Base-by-base conservation (phyloP, 352 stramenopile genomes). In the Hyphochytrium catenoides region DNA sequence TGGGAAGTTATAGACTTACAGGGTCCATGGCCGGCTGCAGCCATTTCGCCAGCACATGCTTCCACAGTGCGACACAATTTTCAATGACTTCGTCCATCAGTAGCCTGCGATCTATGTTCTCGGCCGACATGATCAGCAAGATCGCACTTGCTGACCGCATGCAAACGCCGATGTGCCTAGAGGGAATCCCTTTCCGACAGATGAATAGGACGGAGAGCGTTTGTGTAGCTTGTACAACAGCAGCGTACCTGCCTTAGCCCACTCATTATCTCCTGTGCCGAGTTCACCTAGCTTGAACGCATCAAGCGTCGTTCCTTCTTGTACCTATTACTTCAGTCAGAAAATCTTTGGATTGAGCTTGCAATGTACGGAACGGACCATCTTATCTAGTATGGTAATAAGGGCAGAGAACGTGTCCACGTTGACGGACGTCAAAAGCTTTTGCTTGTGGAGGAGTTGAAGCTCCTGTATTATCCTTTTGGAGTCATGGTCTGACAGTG, bases 51-150 rank as follows among this genome's bases (percentile, higher is more conserved):
- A 12, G 18, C 33, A 58, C 36, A 21, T 72, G 57, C 31, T 59
- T 59, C 11, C 82, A 44, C 8, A 81, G 40, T 39, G 66, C 48
- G 19, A 74, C 56, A 35, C 64, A 85, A 28, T 73, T 69, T 22
- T 83, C 62, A 37, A 85, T 78, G 8, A 18, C 59, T n/a, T 82
- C 71, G 42, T 85, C 71, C 0, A 68, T 77, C 0, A 85, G 46
- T 34, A 74, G 37, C 22, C 66, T 46, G 8, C 66, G 52, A 15
- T 85, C 66, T 39, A 81, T 66, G 6, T 64, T 48, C 3, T 48
- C 48, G 8, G 66, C 64, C 6, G 63, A 59, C 47, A 81, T 74
- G 25, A 85, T 31, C 12, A 74, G 51, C 1, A 85, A 49, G 41
- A 73, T 57, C 24, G 60, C 78, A 29, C 75, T 69, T 0, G 51